Evolutionary conservation across 1,139 yeast species (phyloP).

Genomic region (Wickerhamiella infanticola): DNA sequence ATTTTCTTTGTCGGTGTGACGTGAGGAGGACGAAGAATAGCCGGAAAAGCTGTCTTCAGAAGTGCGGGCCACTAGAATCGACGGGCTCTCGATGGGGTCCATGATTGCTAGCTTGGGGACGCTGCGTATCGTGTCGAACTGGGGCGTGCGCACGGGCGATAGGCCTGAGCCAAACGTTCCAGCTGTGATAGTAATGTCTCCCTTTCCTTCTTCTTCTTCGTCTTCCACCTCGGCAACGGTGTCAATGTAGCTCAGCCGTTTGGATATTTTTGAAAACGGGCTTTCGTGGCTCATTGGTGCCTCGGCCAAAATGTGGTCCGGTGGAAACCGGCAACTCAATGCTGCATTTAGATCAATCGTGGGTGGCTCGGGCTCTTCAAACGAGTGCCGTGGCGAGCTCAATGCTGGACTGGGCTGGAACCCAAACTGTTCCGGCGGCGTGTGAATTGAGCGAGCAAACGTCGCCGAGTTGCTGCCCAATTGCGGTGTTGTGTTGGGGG

Average conservation of each 20-base stretch:
- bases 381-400: background rate
- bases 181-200: conserved; percentile 2
- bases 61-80: background rate
- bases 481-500: too few relatives aligned
- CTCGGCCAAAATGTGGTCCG: background rate
- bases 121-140: conserved; percentile 1
- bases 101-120: conserved; percentile 12
- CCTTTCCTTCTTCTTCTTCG: conserved; percentile 8
- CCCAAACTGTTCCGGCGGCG: background rate
- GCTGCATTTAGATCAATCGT: conserved; percentile 24
- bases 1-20: background rate
- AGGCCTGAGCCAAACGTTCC: background rate
- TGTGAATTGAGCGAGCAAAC: background rate
- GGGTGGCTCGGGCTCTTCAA: conserved; percentile 4
- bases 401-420: background rate
- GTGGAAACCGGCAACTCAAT: conserved; percentile 16
- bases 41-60: background rate
- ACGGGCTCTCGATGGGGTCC: conserved; percentile 4
- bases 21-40: background rate
- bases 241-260: conserved; percentile 17
- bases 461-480: too few relatives aligned
- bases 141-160: conserved; percentile 1
- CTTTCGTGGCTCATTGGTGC: conserved; percentile 5
- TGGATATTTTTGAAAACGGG: conserved; percentile 6
- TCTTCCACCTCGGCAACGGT: conserved; percentile 21